phyloP scores from a whole-genome alignment of 2,329 filamentous ascomycete genomes.

The Talaromyces rugulosus region DNA sequence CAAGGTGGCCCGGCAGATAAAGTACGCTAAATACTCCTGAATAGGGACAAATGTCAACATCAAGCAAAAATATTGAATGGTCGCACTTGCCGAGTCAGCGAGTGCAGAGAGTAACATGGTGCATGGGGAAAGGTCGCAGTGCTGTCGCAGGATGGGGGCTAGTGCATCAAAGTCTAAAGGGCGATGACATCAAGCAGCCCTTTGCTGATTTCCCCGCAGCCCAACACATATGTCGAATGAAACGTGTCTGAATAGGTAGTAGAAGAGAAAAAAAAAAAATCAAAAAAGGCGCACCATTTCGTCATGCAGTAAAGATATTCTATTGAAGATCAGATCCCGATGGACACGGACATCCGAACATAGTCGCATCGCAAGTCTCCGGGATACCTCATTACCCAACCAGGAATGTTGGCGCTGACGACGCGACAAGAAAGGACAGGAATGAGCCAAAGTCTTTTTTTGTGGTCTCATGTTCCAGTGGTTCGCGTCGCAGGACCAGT shows the following conservation, averaged over 20 bases:
- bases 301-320: not conserved
- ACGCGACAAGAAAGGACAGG: not conserved
- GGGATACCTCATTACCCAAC: not conserved
- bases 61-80: not conserved
- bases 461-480: not conserved
- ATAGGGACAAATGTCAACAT: too few species aligned
- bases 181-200: not conserved
- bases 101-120: not conserved
- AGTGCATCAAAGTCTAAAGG: not conserved
- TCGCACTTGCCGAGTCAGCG: not conserved
- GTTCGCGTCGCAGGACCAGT: slow-evolving; percentile 8
- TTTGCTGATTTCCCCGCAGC: not conserved
- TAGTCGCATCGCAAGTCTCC: not conserved
- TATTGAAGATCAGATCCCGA: not conserved
- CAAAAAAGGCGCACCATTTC: not conserved
- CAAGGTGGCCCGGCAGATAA: too few species aligned
- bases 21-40: too few species aligned
- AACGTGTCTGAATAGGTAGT: not conserved
- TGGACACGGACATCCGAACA: not conserved
- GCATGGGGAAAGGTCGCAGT: not conserved
- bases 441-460: not conserved
- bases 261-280: not conserved
- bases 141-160: not conserved
- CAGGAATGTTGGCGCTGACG: not conserved
- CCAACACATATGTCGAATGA: not conserved